Conservation (phyloP, 805 yeast genomes). For the Pichia rugopelliculosa region DNA sequence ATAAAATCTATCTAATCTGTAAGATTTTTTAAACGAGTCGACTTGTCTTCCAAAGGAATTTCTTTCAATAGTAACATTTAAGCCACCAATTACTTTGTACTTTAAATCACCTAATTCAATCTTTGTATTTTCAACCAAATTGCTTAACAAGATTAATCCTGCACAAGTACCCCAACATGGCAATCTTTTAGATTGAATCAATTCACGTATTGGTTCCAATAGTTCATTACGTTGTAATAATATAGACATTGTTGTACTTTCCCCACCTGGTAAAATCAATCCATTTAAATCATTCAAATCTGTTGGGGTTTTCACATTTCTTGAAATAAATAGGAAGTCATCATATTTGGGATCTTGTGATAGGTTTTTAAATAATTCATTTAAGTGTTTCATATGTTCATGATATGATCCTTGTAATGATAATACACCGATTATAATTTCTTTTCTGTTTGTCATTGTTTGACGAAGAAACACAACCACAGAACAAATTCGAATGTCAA, state of each 20-base stretch:
- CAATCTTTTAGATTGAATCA: constrained; percentile 39
- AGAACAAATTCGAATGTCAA: background rate
- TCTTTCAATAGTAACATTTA: constrained; percentile 56
- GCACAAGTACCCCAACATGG: constrained; percentile 88
- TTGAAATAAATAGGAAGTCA: constrained; percentile 26
- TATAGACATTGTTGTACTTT: constrained; percentile 60
- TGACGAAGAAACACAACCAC: too few species aligned
- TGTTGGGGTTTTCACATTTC: constrained; percentile 45
- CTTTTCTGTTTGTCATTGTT: background rate
- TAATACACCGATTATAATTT: constrained; percentile 51
- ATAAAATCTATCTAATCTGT: constrained; percentile 14
- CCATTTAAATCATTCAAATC: constrained; percentile 48
- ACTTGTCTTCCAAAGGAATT: constrained; percentile 77
- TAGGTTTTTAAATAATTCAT: constrained; percentile 29
- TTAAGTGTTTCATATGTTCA: constrained; percentile 54
- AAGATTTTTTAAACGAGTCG: constrained; percentile 47
- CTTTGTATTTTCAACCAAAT: constrained; percentile 44
- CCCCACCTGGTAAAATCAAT: constrained; percentile 64
- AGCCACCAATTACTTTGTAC: constrained; percentile 51
- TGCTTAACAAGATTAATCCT: constrained; percentile 62
- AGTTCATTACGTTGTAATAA: constrained; percentile 60
- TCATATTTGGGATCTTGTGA: constrained; percentile 19
- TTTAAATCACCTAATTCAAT: constrained; percentile 27
- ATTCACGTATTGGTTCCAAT: constrained; percentile 44
- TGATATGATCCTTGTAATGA: constrained; percentile 75